Conservation (phyloP, 306 rosid genomes). For the Dalbergia cultrata region DNA sequence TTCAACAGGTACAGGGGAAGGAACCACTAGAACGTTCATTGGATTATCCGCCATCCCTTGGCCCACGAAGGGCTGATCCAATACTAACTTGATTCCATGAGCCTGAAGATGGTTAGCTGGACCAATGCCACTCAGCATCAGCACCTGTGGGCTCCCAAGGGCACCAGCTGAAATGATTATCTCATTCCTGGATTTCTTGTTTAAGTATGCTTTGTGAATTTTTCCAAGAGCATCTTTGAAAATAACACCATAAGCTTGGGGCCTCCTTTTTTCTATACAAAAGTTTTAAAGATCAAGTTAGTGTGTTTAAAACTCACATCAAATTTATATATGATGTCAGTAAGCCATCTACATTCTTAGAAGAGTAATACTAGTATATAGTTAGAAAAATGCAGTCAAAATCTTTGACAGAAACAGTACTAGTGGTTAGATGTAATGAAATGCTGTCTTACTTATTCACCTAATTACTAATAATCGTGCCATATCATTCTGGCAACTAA, state of each 20-base stretch:
- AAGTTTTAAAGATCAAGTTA: background rate
- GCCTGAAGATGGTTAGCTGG: conserved; percentile 68
- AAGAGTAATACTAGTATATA: too few species aligned
- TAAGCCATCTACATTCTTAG: background rate
- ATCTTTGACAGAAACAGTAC: too few species aligned
- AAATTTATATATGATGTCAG: background rate
- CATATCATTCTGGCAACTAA: background rate
- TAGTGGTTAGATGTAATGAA: too few species aligned
- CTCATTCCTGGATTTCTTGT: conserved; percentile 51
- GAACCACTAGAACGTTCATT: conserved; percentile 63
- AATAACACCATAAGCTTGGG: conserved; percentile 74
- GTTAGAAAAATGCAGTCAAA: too few species aligned
- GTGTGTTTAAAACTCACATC: background rate
- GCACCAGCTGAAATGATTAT: conserved; percentile 79
- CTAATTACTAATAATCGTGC: background rate
- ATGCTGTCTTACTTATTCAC: background rate
- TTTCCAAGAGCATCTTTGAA: conserved; percentile 66
- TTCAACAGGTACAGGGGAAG: conserved; percentile 81
- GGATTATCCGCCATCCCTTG: conserved; percentile 87
- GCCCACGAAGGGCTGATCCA: conserved; percentile 74
- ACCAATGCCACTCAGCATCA: conserved; percentile 83
- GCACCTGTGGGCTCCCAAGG: conserved; percentile 75
- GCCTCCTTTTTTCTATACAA: conserved; percentile 53
- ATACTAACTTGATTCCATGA: conserved; percentile 60
- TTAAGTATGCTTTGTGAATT: conserved; percentile 59